Evolutionary conservation across 2,329 filamentous ascomycete species (phyloP).

Genomic region (Scytalidium lignicola): DNA sequence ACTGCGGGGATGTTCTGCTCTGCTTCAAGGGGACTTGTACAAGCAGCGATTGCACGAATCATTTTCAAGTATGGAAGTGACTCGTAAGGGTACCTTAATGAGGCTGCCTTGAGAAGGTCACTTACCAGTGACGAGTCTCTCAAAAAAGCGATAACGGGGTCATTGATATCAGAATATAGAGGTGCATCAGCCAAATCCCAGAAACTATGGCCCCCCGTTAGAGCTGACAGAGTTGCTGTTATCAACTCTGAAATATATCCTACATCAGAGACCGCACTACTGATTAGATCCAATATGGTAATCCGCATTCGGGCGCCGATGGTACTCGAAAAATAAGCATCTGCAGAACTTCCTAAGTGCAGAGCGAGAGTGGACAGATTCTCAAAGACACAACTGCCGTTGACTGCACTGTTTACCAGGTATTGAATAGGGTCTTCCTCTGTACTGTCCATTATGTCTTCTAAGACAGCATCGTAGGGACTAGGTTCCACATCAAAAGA

Average conservation of each 20-base stretch:
- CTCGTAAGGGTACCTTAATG: slow-evolving; percentile 80
- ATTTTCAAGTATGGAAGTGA: slow-evolving; percentile 71
- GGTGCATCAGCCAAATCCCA: slow-evolving; percentile 32
- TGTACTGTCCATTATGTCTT: slow-evolving; percentile 32
- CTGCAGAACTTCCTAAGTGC: slow-evolving; percentile 31
- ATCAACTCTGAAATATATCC: slow-evolving; percentile 30
- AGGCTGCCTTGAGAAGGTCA: slow-evolving; percentile 55
- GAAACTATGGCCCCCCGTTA: slow-evolving; percentile 24
- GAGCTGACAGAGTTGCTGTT: slow-evolving; percentile 24
- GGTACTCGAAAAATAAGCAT: slow-evolving; percentile 32
- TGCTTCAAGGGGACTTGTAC: slow-evolving; percentile 29
- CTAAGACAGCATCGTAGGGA: slow-evolving; percentile 39
- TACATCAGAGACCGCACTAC: slow-evolving; percentile 21
- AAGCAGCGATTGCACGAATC: slow-evolving; percentile 59
- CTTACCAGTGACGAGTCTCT: not conserved
- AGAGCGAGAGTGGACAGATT: slow-evolving; percentile 38
- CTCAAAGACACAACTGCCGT: slow-evolving; percentile 41
- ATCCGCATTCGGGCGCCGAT: slow-evolving; percentile 32
- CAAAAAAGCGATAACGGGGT: slow-evolving; percentile 41
- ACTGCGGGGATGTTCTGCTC: slow-evolving; percentile 44
- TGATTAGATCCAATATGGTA: slow-evolving; percentile 29
- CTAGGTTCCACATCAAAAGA: slow-evolving; percentile 25
- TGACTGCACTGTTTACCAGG: slow-evolving; percentile 41
- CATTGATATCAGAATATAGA: slow-evolving; percentile 43
- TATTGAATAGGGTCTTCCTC: slow-evolving; percentile 38